Percentiles rank a stretch among this genome's conserved stretches.
These are phyloP conservation scores for Sistotremastrum niveocremeum DNA, from an alignment of 768 basidiomycete species.

Conservation along the genomic window DNA sequence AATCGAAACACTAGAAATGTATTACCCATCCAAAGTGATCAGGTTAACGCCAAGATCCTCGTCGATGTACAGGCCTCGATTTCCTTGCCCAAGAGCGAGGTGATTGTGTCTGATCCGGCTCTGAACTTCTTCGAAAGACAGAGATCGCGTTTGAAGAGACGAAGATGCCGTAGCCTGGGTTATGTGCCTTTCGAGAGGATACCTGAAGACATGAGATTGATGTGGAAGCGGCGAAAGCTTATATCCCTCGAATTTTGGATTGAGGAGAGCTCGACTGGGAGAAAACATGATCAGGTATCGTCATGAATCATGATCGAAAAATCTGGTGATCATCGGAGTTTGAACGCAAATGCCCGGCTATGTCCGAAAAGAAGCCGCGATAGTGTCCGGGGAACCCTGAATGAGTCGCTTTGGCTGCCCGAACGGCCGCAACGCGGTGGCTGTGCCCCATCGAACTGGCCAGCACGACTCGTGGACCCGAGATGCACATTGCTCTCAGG, in stretches of 20 bases:
- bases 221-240: conserved; percentile 51
- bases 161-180: conserved; percentile 32
- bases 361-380: no score
- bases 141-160: conserved; percentile 36
- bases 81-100: conserved; percentile 36
- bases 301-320: neutral
- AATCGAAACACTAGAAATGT: no score
- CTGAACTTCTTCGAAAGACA: conserved; percentile 73
- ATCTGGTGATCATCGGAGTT: neutral
- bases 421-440: no score
- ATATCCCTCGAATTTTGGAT: conserved; percentile 80
- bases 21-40: conserved; percentile 28
- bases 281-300: conserved; percentile 25
- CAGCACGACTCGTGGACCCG: no score
- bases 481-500: no score
- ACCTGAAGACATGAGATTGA: conserved; percentile 38
- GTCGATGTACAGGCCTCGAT: conserved; percentile 55
- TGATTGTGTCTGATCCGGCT: conserved; percentile 81
- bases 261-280: conserved; percentile 43
- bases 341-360: no score
- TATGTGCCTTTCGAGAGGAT: conserved; percentile 30
- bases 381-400: no score
- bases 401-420: no score
- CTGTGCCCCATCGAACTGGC: no score
- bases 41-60: conserved; percentile 44